These are phyloP conservation scores for Leccinum brunneo-olivaceum DNA, from an alignment of 1,284 basidiomycete genomes.

Conservation along the genomic window DNA sequence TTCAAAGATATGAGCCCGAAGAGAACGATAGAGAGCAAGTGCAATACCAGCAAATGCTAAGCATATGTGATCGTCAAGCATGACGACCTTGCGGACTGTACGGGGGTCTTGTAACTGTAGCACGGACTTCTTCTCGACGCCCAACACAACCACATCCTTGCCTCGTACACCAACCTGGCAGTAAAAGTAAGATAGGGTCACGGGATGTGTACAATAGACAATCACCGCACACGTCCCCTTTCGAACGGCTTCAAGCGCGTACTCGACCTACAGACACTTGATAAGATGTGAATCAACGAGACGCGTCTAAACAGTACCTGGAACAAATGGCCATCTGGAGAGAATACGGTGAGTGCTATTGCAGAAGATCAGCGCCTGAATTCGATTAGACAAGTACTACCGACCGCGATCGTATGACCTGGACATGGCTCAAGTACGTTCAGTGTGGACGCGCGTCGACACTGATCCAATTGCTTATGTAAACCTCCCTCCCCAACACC, in stretches of 20 bases:
- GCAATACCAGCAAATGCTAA: constrained; percentile 92
- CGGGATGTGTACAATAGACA: constrained; percentile 14
- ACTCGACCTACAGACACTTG: constrained; percentile 75
- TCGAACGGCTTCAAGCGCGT: constrained; percentile 93
- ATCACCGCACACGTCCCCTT: constrained; percentile 94
- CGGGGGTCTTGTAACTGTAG: constrained; percentile 97
- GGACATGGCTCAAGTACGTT: constrained; percentile 21
- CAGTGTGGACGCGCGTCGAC: constrained; percentile 48
- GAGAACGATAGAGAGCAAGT: constrained; percentile 2
- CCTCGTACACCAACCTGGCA: constrained; percentile 90
- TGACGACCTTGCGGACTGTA: constrained; percentile 96
- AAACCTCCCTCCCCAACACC: constrained; percentile 16
- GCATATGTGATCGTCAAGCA: constrained; percentile 98
- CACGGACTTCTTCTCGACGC: constrained; percentile 98
- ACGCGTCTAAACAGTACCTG: constrained; percentile 49
- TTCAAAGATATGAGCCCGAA: constrained; percentile 11
- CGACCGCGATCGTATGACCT: constrained; percentile 34
- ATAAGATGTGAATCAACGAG: constrained; percentile 16
- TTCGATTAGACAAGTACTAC: neutral
- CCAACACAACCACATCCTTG: constrained; percentile 91
- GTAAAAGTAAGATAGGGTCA: constrained; percentile 7
- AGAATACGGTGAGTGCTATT: constrained; percentile 87
- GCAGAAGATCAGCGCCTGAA: constrained; percentile 11
- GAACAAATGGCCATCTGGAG: constrained; percentile 91
- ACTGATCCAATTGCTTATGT: constrained; percentile 24